Percentiles rank a stretch among this genome's conserved stretches.
Conservation (phyloP, 2,329 filamentous ascomycete genomes). For the Claviceps spartinae region DNA sequence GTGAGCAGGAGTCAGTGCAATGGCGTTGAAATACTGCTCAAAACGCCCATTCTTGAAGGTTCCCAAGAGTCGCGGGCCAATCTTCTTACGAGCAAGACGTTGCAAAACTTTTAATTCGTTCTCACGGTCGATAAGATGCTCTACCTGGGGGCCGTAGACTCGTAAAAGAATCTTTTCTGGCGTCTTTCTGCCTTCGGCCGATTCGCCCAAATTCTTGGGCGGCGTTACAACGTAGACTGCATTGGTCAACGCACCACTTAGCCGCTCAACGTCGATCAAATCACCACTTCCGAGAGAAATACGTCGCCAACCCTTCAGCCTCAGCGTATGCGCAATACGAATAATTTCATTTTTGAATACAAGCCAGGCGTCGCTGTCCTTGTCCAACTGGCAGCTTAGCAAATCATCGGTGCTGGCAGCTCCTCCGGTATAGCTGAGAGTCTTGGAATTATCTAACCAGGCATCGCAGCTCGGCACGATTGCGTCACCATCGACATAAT, state of each 20-base stretch:
- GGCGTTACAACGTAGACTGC: slow-evolving; percentile 90
- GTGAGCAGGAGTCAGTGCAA: slow-evolving; percentile 62
- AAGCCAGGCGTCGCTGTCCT: slow-evolving; percentile 67
- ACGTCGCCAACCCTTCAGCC: slow-evolving; percentile 81
- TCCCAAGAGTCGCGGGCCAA: slow-evolving; percentile 79
- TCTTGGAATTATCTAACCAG: slow-evolving; percentile 79
- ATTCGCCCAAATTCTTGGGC: slow-evolving; percentile 43
- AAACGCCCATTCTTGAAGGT: slow-evolving; percentile 93
- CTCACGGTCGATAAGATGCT: slow-evolving; percentile 89
- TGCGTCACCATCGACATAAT: slow-evolving; percentile 67
- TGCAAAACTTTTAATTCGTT: slow-evolving; percentile 77
- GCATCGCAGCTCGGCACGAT: slow-evolving; percentile 78
- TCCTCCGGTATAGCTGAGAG: slow-evolving; percentile 56
- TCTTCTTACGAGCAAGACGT: slow-evolving; percentile 78
- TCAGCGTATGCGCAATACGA: slow-evolving; percentile 74
- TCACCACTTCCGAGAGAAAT: slow-evolving; percentile 60
- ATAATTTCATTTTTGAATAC: slow-evolving; percentile 86
- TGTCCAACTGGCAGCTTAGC: slow-evolving; percentile 35
- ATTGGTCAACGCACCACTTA: slow-evolving; percentile 90
- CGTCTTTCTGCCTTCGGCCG: slow-evolving; percentile 26
- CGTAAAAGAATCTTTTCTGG: slow-evolving; percentile 67
- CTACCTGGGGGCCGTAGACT: slow-evolving; percentile 88
- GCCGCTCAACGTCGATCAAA: slow-evolving; percentile 54
- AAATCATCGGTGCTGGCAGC: slow-evolving; percentile 27
- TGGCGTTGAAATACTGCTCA: slow-evolving; percentile 83